Evolutionary conservation across 768 basidiomycete species (phyloP), one percentile per base, ranked within the genome.

Genomic region (Podaxis carcinomalis): DNA sequence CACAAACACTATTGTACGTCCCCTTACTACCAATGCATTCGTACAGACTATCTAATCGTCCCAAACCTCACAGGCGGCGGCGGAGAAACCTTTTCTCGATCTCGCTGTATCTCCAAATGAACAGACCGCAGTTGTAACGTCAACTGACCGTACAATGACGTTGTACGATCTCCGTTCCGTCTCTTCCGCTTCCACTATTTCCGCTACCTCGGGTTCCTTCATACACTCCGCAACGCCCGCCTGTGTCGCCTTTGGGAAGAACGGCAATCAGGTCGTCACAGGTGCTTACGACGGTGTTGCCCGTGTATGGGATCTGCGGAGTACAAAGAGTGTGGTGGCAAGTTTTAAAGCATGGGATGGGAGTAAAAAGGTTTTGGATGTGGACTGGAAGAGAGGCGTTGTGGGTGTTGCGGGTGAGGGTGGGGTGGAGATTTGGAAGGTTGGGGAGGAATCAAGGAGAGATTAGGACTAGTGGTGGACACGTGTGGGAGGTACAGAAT

Each of bases 221-320:
- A 1, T 61, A 5, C 88, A 92, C 67, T 79, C 88, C 4, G 77
- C 89, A 0, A 86, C 86, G 14, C 88, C 90, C 0, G 86, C 89
- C 0, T 86, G 84, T 57, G 72, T 92, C n/a, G 73, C 77, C 1
- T 57, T 69, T 5, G 61, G 64, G 21, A 61, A 67, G 66, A 49
- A 56, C 49, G 65, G 70, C 11, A 76, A 86, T 32, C 89, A 89
- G 67, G 75, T 90, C 9, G 74, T 87, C 19, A 90, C 83, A 0
- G 92, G 90, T 4, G 82, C 86, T 0, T 92, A 93, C 68, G 92
- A 94, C 59, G 90, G 92, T 10, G 74, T 86, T 1, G 89, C 87
- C 0, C 78, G 90, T 4, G 68, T 93, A 2, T 94, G 90, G 90
- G 92, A 94, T 68, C 68, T 91, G 25, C 79, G 90, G 3, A 92